phyloP scores from a whole-genome alignment of 345 rosid genomes.

The Boechera retrofracta region DNA sequence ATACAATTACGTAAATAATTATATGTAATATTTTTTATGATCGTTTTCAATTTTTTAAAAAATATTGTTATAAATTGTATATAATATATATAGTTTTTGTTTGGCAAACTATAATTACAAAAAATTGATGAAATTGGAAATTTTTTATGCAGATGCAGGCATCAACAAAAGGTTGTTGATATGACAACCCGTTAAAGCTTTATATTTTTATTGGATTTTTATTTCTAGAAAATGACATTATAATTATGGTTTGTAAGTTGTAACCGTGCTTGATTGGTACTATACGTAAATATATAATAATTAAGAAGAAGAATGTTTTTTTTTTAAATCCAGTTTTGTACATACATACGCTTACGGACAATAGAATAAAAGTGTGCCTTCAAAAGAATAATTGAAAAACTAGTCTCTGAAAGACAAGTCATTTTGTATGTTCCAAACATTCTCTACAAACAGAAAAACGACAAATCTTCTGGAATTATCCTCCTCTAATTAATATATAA shows the following conservation, averaged over 20 bases:
- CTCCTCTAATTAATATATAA: conserved; percentile 29
- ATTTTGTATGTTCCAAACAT: conserved; percentile 52
- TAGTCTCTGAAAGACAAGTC: conserved; percentile 40
- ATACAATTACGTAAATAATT: not conserved
- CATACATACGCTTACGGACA: conserved; percentile 38
- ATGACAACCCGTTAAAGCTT: conserved; percentile 1
- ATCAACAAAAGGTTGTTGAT: not conserved
- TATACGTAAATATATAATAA: conserved; percentile 5
- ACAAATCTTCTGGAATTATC: conserved; percentile 47
- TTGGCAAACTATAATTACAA: too few relatives aligned
- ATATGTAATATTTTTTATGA: not conserved
- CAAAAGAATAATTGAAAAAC: conserved; percentile 38
- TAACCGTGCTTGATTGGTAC: conserved; percentile 12
- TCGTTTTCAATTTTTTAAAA: not conserved
- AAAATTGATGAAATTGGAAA: not conserved
- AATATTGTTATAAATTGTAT: not conserved
- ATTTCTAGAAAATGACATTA: conserved; percentile 21
- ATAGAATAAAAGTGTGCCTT: not conserved
- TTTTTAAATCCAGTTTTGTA: conserved; percentile 31
- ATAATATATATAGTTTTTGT: too few relatives aligned
- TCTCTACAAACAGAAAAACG: conserved; percentile 55
- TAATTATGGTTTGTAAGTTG: not conserved
- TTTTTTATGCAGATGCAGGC: conserved; percentile 3
- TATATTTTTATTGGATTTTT: not conserved
- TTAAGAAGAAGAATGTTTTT: conserved; percentile 16